Conservation (phyloP, 1,284 basidiomycete genomes). For the Rhizoctonia solani region DNA sequence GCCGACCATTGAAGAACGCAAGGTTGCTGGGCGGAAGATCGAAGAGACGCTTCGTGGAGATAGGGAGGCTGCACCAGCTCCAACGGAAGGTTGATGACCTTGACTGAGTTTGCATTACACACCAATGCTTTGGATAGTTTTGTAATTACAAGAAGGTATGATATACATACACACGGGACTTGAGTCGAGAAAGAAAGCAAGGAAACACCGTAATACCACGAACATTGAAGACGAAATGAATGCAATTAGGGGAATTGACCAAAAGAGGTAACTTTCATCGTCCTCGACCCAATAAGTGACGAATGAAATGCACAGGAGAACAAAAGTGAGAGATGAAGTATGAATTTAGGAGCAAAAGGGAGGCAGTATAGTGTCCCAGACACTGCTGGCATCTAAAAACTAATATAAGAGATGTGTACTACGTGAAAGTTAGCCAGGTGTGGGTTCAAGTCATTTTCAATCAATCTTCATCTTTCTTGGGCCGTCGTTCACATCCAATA, state of each 20-base stretch:
- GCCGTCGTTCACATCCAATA: constrained; percentile 25
- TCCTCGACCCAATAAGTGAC: constrained; percentile 31
- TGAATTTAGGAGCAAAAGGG: neutral
- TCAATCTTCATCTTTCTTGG: constrained; percentile 27
- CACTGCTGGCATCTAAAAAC: constrained; percentile 23
- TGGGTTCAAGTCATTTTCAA: neutral
- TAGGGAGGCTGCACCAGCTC: constrained; percentile 59
- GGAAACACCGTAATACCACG: neutral
- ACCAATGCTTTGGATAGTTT: too few relatives aligned
- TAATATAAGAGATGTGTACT: neutral
- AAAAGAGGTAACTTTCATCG: constrained; percentile 4
- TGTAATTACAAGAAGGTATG: too few relatives aligned
- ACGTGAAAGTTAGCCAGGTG: too few relatives aligned
- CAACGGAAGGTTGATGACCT: constrained; percentile 38
- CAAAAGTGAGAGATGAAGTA: neutral
- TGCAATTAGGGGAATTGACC: neutral
- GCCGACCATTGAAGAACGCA: constrained; percentile 55
- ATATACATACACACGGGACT: neutral
- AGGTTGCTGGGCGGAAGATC: constrained; percentile 53
- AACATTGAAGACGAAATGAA: neutral
- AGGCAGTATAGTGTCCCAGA: constrained; percentile 15
- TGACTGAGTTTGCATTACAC: neutral
- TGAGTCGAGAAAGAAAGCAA: too few relatives aligned
- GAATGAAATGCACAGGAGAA: constrained; percentile 6
- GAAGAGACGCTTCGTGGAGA: constrained; percentile 57